These are phyloP conservation scores for Paragyromitra xinjiangensis DNA, from an alignment of 495 filamentous ascomycete genomes.

Conservation along the genomic window DNA sequence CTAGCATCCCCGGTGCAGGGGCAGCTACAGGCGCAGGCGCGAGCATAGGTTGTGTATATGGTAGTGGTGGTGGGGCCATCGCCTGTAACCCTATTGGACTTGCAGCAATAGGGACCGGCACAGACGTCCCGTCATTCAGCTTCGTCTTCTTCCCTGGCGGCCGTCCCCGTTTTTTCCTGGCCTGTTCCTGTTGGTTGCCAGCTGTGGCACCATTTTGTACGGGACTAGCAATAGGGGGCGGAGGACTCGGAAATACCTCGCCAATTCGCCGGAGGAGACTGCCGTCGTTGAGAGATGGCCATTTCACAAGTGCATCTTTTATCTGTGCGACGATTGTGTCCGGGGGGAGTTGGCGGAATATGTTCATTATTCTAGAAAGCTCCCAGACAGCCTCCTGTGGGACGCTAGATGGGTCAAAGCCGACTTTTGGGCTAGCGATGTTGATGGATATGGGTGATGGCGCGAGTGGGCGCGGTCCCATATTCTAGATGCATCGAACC, in stretches of 20 bases:
- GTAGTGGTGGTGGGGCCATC: constrained; percentile 41
- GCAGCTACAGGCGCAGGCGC: constrained; percentile 26
- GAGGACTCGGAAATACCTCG: constrained; percentile 51
- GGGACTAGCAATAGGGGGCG: constrained; percentile 12
- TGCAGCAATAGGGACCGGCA: constrained; percentile 46
- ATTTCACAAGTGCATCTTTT: constrained; percentile 52
- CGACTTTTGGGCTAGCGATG: constrained; percentile 4
- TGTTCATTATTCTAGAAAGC: constrained; percentile 51
- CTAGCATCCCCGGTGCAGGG: constrained; percentile 9
- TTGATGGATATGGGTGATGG: constrained; percentile 33
- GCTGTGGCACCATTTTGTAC: constrained; percentile 25
- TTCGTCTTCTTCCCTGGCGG: constrained; percentile 50
- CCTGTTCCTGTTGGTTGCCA: constrained; percentile 27
- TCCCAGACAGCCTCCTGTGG: constrained; percentile 56
- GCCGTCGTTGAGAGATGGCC: constrained; percentile 51
- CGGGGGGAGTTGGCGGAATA: constrained; percentile 48
- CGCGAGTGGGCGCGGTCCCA: constrained; percentile 42
- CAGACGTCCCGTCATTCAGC: constrained; percentile 48
- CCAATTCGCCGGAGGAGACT: constrained; percentile 54
- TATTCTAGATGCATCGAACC: constrained; percentile 4
- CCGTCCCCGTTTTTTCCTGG: constrained; percentile 44
- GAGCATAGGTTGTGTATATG: constrained; percentile 26
- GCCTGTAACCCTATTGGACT: constrained; percentile 21
- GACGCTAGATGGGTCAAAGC: constrained; percentile 51
- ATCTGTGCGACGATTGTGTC: constrained; percentile 44